Percentiles rank a stretch among this genome's conserved stretches.
phyloP scores from a whole-genome alignment of 805 yeast species.

The Kuraishia molischiana region DNA sequence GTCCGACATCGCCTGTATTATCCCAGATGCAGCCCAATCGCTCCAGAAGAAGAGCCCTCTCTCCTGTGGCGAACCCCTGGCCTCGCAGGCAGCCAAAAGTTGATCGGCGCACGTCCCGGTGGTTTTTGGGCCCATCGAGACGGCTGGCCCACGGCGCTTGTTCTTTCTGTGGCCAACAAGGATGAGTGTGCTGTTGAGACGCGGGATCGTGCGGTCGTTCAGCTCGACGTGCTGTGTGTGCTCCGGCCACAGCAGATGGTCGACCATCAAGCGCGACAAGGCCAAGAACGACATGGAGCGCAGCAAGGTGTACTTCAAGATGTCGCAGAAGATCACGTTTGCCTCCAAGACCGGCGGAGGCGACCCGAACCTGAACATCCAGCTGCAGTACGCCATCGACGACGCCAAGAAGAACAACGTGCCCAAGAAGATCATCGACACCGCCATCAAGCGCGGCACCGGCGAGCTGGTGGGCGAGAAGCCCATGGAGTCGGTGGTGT shows the following conservation, averaged over 20 bases:
- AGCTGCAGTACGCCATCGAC: constrained; percentile 65
- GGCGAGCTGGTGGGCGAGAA: constrained; percentile 47
- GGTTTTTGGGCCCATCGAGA: too few species aligned
- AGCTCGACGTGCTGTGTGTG: constrained; percentile 8
- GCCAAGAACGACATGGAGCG: constrained; percentile 83
- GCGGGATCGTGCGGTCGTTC: too few species aligned
- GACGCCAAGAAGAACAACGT: constrained; percentile 69
- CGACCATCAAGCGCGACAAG: constrained; percentile 87
- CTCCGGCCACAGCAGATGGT: constrained; percentile 96
- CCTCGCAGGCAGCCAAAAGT: too few species aligned
- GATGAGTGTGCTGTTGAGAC: too few species aligned
- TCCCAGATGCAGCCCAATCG: too few species aligned
- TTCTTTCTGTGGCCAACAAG: too few species aligned
- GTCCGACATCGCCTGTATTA: constrained; percentile 10
- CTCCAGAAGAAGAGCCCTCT: too few species aligned
- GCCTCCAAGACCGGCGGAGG: constrained; percentile 68
- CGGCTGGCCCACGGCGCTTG: too few species aligned
- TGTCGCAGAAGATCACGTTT: constrained; percentile 64
- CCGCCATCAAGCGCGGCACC: constrained; percentile 76
- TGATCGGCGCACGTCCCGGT: too few species aligned
- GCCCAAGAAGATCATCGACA: constrained; percentile 77
- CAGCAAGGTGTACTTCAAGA: constrained; percentile 57
- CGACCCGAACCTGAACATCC: constrained; percentile 51
- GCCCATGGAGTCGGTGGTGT: constrained; percentile 44
- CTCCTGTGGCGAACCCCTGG: too few species aligned